Base-by-base conservation (phyloP, 2,329 filamentous ascomycete genomes). In the Verticillium longisporum region DNA sequence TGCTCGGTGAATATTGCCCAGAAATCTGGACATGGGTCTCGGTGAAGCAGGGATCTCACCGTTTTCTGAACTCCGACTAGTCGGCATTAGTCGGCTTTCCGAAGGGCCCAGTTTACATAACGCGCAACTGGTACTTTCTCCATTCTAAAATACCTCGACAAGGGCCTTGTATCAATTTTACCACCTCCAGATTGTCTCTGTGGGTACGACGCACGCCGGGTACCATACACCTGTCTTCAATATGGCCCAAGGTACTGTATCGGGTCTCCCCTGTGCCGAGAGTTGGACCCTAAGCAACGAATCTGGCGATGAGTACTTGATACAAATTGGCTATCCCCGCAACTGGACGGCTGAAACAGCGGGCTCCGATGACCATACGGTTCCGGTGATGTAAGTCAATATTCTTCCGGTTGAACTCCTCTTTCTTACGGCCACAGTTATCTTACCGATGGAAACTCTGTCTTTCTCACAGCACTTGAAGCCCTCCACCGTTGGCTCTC, bases 391-490 rank as follows among this genome's bases (percentile, higher is more conserved):
- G 71, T 73, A 60, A 62, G 70, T 65, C 13, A 26, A 11, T 26
- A 9, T 14, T n/a, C 6, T 21, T 37, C 32, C 50, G 34, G 2
- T 14, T 15, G 13, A 10, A 15, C 4, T n/a, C 14, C 15, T 36
- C 5, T 2, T n/a, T 13, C n/a, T 38, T 7, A 56, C 26, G 14
- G 31, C 3, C 1, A 9, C 4, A 74, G 73, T 7, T 74, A 75
- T 41, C 60, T 73, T 3, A 69, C 71, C 0, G 73, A 74, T 31
- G 73, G 73, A 1, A 74, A 75, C 32, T 72, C 71, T 4, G 72
- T 73, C 55, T 73, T 74, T 64, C 68, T 70, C 58, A 70, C 72
- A 21, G 71, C 71, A 1, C 67, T 73, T 6, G 72, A 75, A 50
- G 31, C 38, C 31, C 53, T 61, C 21, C 58, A 66, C 55, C 58